Percentiles rank a stretch among this genome's conserved stretches.
Evolutionary conservation across 1,284 basidiomycete species (phyloP).

Genomic region (Malassezia japonica): DNA sequence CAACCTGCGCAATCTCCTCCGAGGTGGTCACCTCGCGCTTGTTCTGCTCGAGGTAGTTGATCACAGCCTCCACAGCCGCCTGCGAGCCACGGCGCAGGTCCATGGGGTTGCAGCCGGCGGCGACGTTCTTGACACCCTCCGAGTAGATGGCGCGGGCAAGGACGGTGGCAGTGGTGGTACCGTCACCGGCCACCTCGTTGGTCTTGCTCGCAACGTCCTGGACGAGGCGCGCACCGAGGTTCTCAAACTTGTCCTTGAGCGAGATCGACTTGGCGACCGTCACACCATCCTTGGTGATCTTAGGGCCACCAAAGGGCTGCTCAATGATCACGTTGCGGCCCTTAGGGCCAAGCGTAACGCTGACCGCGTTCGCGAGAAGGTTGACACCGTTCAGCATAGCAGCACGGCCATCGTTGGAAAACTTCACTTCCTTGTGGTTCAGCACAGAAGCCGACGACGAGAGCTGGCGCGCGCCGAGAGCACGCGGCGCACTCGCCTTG

Average conservation of each 20-base stretch:
- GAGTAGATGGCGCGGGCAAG: constrained; percentile 93
- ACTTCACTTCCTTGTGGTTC: constrained; percentile 81
- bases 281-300: constrained; percentile 98
- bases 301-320: constrained; percentile 91
- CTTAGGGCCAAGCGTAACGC: constrained; percentile 93
- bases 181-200: constrained; percentile 94
- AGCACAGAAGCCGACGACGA: constrained; percentile 30
- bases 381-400: constrained; percentile 92
- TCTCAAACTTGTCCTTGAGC: constrained; percentile 93
- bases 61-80: constrained; percentile 89
- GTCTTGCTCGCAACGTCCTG: constrained; percentile 95
- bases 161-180: constrained; percentile 94
- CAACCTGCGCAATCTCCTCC: constrained; percentile 93
- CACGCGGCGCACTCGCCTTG: constrained; percentile 26
- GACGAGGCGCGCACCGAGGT: constrained; percentile 91
- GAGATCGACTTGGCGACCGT: constrained; percentile 91
- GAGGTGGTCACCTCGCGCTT: constrained; percentile 92
- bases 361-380: constrained; percentile 64
- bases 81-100: constrained; percentile 93
- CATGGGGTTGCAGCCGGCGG: constrained; percentile 98
- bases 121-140: constrained; percentile 98
- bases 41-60: constrained; percentile 78
- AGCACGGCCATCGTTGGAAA: constrained; percentile 87
- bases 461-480: constrained; percentile 25
- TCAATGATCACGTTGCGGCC: constrained; percentile 99